Conservation (phyloP, 768 basidiomycete genomes). For the Gloeostereum incarnatum region DNA sequence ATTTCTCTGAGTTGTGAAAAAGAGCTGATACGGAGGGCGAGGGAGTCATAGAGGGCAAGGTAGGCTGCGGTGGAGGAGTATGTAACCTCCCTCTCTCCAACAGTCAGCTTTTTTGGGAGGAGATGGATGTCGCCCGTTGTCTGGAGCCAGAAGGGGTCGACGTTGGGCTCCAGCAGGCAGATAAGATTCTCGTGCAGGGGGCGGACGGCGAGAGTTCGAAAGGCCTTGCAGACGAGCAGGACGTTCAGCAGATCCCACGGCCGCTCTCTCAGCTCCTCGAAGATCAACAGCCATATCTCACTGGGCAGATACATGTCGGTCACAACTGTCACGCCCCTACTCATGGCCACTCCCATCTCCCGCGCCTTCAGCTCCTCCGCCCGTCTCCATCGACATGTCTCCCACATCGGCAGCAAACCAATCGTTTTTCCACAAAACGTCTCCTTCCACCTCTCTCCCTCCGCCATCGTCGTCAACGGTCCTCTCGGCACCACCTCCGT, state of each 20-base stretch:
- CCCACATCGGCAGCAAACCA: slow-evolving; percentile 54
- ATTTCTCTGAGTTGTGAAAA: neutral
- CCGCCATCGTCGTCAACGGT: slow-evolving; percentile 31
- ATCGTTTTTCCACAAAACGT: slow-evolving; percentile 37
- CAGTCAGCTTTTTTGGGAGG: neutral
- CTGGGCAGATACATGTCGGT: neutral
- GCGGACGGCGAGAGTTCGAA: neutral
- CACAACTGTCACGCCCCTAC: neutral
- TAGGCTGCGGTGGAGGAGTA: neutral
- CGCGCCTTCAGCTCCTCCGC: slow-evolving; percentile 38
- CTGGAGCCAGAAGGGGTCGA: neutral
- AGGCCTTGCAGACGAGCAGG: slow-evolving; percentile 4
- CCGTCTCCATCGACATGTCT: slow-evolving; percentile 45
- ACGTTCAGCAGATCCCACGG: slow-evolving; percentile 3
- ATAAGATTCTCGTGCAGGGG: neutral
- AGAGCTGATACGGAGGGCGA: neutral
- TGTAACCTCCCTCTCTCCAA: neutral
- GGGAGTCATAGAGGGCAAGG: neutral
- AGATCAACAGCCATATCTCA: neutral
- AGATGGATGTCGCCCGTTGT: neutral
- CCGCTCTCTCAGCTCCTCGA: slow-evolving; percentile 1
- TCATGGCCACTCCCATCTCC: neutral
- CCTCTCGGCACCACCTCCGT: slow-evolving; percentile 38
- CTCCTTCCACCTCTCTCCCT: slow-evolving; percentile 28
- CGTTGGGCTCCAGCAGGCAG: neutral